These are phyloP conservation scores for Ascoidea tarda DNA, from an alignment of 805 yeast genomes.

Conservation along the genomic window DNA sequence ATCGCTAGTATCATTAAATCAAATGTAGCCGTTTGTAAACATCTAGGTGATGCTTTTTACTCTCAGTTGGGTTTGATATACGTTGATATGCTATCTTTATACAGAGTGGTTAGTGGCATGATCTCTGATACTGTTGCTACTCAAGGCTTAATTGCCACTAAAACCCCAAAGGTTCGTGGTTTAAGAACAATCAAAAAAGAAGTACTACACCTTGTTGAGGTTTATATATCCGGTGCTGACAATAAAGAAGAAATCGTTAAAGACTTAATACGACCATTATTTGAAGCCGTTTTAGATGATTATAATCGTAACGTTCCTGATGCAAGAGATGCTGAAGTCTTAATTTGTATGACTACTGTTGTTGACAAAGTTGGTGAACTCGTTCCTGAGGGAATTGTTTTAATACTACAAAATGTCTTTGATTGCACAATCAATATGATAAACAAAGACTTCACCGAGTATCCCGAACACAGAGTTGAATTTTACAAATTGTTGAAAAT, in stretches of 20 bases:
- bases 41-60: conserved; percentile 84
- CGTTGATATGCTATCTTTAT: conserved; percentile 78
- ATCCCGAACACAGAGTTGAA: conserved; percentile 96
- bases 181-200: conserved; percentile 95
- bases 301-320: conserved; percentile 82
- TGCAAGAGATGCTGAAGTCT: conserved; percentile 95
- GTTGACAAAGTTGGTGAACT: conserved; percentile 76
- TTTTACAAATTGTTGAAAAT: conserved; percentile 83
- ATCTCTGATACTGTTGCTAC: conserved; percentile 66
- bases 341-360: conserved; percentile 86
- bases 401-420: conserved; percentile 80
- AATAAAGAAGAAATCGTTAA: conserved; percentile 73
- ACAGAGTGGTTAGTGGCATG: conserved; percentile 78
- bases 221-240: conserved; percentile 78
- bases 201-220: conserved; percentile 76
- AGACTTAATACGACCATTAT: conserved; percentile 69
- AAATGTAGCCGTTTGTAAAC: conserved; percentile 87
- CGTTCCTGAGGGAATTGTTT: conserved; percentile 81
- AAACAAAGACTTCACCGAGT: conserved; percentile 87
- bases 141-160: conserved; percentile 82
- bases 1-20: conserved; percentile 91
- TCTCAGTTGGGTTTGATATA: conserved; percentile 80
- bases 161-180: conserved; percentile 89
- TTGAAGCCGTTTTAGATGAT: conserved; percentile 78
- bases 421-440: conserved; percentile 94